Percentiles rank a stretch among this genome's conserved stretches.
These are phyloP conservation scores for Westerdykella sp. DNA, from an alignment of 2,329 filamentous ascomycete genomes.

Conservation along the genomic window DNA sequence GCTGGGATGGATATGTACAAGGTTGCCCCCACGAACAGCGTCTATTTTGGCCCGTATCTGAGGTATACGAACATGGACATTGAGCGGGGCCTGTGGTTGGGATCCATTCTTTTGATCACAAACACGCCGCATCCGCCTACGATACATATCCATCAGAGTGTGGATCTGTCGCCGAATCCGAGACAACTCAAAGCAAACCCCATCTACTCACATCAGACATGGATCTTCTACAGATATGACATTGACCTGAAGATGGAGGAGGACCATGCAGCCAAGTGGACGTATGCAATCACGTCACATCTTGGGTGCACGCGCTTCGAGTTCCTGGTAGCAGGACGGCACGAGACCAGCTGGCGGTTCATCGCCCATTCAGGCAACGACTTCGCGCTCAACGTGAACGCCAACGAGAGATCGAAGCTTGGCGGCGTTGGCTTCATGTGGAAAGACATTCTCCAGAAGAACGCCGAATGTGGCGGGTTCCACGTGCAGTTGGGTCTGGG, in stretches of 20 bases:
- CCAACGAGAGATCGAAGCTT: conserved; percentile 76
- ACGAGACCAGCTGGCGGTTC: conserved; percentile 92
- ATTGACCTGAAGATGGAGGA: conserved; percentile 87
- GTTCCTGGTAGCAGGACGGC: conserved; percentile 84
- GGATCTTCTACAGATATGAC: conserved; percentile 95
- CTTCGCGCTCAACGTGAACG: conserved; percentile 80
- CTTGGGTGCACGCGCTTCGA: conserved; percentile 97
- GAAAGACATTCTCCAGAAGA: conserved; percentile 98
- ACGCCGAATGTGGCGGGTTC: conserved; percentile 91
- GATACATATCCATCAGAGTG: conserved; percentile 87
- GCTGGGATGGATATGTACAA: conserved; percentile 93
- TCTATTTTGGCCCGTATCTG: conserved; percentile 96
- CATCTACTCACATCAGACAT: conserved; percentile 85
- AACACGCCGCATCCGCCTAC: conserved; percentile 89
- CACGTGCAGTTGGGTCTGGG: conserved; percentile 89
- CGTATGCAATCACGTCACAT: conserved; percentile 95
- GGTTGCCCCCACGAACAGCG: conserved; percentile 85
- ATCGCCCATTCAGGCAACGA: conserved; percentile 95
- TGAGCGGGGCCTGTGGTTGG: conserved; percentile 82
- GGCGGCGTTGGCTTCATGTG: conserved; percentile 95
- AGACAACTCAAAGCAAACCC: conserved; percentile 74
- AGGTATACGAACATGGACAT: conserved; percentile 97
- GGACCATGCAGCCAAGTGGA: conserved; percentile 73
- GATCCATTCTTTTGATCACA: conserved; percentile 88
- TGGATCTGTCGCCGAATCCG: conserved; percentile 87